Evolutionary conservation across 2,329 filamentous ascomycete species (phyloP).

Genomic region (Exophiala alcalophila): DNA sequence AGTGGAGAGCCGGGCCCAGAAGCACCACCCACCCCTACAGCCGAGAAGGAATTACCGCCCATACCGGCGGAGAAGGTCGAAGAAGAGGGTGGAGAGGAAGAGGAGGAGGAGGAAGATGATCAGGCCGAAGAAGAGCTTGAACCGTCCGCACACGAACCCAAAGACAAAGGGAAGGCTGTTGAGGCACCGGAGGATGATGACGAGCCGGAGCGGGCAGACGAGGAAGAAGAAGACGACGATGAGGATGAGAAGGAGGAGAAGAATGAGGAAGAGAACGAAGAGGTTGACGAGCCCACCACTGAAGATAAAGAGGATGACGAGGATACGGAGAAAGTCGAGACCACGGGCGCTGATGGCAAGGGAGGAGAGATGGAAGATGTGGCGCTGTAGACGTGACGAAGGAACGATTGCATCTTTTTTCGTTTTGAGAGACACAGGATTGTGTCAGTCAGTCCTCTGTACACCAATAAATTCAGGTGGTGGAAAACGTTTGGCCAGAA

Average conservation of each 20-base stretch:
- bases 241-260: constrained; percentile 20
- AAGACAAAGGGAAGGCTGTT: constrained; percentile 9
- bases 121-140: too few relatives aligned
- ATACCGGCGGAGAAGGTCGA: constrained; percentile 25
- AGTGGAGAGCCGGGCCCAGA: constrained; percentile 30
- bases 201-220: constrained; percentile 7
- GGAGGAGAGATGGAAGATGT: constrained; percentile 33
- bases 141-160: constrained; percentile 7
- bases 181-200: too few relatives aligned
- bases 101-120: constrained; percentile 21
- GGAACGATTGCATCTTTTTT: not conserved
- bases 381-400: constrained; percentile 22
- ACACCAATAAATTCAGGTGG: not conserved
- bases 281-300: constrained; percentile 29
- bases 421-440: too few relatives aligned
- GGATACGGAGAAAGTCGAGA: constrained; percentile 16
- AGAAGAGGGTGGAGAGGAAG: constrained; percentile 25
- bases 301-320: constrained; percentile 17
- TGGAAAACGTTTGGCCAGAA: too few relatives aligned
- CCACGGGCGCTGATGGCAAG: constrained; percentile 32
- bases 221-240: constrained; percentile 19
- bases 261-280: constrained; percentile 8
- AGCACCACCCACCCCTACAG: constrained; percentile 26
- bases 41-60: constrained; percentile 25
- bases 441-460: not conserved